Conservation (phyloP, 2,329 filamentous ascomycete species). For the Botrytis paeoniae region DNA sequence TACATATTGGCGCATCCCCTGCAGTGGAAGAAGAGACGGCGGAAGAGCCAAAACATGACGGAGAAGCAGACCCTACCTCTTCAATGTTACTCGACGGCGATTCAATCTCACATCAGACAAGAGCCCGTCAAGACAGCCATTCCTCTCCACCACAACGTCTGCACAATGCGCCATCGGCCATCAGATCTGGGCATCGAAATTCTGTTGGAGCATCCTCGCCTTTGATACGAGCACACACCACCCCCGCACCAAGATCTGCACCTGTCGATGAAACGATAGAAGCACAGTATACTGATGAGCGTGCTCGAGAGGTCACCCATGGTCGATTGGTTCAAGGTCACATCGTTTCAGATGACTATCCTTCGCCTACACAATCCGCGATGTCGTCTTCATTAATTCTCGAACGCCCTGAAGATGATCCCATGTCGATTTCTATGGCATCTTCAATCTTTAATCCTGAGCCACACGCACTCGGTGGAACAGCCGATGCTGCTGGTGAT, state of each 20-base stretch:
- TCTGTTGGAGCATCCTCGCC: constrained; percentile 27
- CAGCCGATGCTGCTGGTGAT: constrained; percentile 74
- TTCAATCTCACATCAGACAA: constrained; percentile 25
- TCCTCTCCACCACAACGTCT: constrained; percentile 30
- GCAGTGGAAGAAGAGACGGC: constrained; percentile 21
- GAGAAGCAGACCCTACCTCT: constrained; percentile 14
- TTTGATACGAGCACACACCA: constrained; percentile 26
- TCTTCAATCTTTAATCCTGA: constrained; percentile 76
- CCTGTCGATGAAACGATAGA: constrained; percentile 32
- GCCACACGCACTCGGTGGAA: constrained; percentile 71
- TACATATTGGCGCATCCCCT: constrained; percentile 28
- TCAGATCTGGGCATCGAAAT: constrained; percentile 26
- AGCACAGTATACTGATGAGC: constrained; percentile 55
- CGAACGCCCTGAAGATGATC: constrained; percentile 64
- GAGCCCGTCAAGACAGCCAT: constrained; percentile 31
- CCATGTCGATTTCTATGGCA: constrained; percentile 67
- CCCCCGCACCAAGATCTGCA: constrained; percentile 26
- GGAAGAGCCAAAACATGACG: constrained; percentile 17
- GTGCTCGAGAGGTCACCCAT: constrained; percentile 85
- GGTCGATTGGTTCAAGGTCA: constrained; percentile 90
- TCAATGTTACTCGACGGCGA: constrained; percentile 21
- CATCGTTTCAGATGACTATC: constrained; percentile 90
- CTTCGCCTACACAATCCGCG: constrained; percentile 71
- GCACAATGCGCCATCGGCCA: constrained; percentile 27
- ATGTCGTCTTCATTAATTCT: constrained; percentile 56